Conservation (phyloP, 2,329 filamentous ascomycete genomes). For the Lachnellula hyalina region DNA sequence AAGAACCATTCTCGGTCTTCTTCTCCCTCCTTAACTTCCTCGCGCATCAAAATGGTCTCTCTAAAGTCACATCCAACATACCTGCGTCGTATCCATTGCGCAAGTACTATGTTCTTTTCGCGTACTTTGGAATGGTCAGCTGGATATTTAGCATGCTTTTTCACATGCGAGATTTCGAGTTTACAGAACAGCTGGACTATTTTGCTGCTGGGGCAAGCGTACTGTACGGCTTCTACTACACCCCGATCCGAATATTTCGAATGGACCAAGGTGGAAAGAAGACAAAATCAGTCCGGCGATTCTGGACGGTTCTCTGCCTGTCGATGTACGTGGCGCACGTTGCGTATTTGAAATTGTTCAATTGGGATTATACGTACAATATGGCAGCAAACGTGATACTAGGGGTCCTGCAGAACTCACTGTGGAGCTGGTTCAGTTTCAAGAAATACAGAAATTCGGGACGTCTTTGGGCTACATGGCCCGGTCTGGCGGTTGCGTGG, state of each 20-base stretch:
- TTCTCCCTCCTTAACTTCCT: conserved; percentile 90
- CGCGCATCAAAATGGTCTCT: conserved; percentile 75
- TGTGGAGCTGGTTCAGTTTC: conserved; percentile 85
- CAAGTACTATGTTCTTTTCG: conserved; percentile 74
- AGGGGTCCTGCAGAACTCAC: conserved; percentile 71
- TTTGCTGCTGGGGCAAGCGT: conserved; percentile 88
- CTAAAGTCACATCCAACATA: conserved; percentile 62
- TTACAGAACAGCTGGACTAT: conserved; percentile 94
- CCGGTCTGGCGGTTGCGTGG: conserved; percentile 87
- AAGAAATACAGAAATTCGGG: conserved; percentile 65
- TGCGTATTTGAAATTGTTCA: conserved; percentile 75
- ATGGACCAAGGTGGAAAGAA: conserved; percentile 55
- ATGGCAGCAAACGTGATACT: conserved; percentile 89
- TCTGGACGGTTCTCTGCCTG: conserved; percentile 72
- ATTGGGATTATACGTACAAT: conserved; percentile 96
- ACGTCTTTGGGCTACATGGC: conserved; percentile 79
- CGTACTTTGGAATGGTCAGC: conserved; percentile 72
- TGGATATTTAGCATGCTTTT: conserved; percentile 91
- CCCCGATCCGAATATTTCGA: conserved; percentile 74
- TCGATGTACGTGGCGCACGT: conserved; percentile 71
- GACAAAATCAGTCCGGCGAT: conserved; percentile 46
- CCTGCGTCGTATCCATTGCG: conserved; percentile 70
- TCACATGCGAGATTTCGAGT: conserved; percentile 77
- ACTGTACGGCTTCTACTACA: conserved; percentile 85
- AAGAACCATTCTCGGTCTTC: conserved; percentile 89